Base-by-base conservation (phyloP, 371 early-diverging fungal genomes). In the Actinomucor elegans region DNA sequence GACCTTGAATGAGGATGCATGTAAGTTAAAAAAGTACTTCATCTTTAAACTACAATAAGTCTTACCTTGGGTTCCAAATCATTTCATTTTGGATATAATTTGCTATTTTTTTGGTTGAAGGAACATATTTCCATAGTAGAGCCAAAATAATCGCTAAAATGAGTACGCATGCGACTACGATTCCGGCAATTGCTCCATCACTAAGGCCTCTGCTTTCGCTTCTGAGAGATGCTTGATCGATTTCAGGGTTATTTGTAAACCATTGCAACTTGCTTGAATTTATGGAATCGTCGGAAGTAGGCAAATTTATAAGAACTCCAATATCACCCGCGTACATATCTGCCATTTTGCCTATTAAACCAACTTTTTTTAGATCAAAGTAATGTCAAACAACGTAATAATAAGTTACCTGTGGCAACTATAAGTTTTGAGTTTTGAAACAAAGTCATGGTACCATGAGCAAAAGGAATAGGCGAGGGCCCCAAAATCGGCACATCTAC, bases 31-130 rank as follows among this genome's bases (percentile, higher is more conserved):
- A 5, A 4, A 36, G 4, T 17, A 17, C 5, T 9, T 36, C 18
- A n/a, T 36, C 11, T n/a, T 20, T 37, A 28, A 2, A 23, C 34
- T 11, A 20, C 34, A 27, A 9, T 18, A 36, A n/a, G 10, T 11
- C 23, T 2, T 36, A 53, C 71, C 71, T 46, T 42, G 66, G 71
- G n/a, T 48, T 53, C 71, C 71, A 71, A 9, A 71, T 43, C 3
- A 53, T 27, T 31, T 67, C 71, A 60, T 55, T 33, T 4, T 68
- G 64, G 2, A 68, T 21, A 12, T 61, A 57, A 2, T 33, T 15
- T 3, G 56, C 32, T 3, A 40, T 17, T 2, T 44, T 29, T 14
- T 48, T 53, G 5, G 53, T 36, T 11, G 35, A 20, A 5, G 48
- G 53, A 11, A 55, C 32, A 21, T 36, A 54, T 12, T 35, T 57